Base-by-base conservation (phyloP, 2,329 filamentous ascomycete species). In the Penicillium olsonii region DNA sequence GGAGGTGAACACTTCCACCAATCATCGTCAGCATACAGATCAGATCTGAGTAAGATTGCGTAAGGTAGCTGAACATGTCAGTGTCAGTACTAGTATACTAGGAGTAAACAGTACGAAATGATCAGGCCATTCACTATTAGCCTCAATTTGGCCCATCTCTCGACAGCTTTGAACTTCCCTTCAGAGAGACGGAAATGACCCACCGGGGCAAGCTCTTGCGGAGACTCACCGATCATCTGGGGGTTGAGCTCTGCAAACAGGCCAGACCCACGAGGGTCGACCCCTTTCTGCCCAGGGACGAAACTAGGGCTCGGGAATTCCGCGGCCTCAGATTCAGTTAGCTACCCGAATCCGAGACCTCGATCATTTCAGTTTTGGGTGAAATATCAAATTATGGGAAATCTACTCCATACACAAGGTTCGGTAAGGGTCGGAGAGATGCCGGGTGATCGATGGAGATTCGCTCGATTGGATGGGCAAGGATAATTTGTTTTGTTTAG, bases 31-130 rank as follows among this genome's bases (percentile, higher is more conserved):
- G 19, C 2, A 7, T 11, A 14, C 41, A 11, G 17, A 6, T 29
- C 42, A 37, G 22, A 35, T 45, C 42, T 45, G 47, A 49, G 47
- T 49, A 37, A 45, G 47, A 49, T 49, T 49, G 20, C 22, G 24
- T 12, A 39, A 14, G 22, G 22, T 24, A 24, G 22, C 22, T 24
- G 4, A 8, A 8, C 8, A 5, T 24, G 22, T 24, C 22, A 26
- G 9, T 29, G 26, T 12, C 4, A 29, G 10, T 10, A 29, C 26
- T 29, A 29, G n/a, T n/a, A n/a, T n/a, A n/a, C n/a, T n/a, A n/a
- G n/a, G n/a, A n/a, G n/a, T n/a, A n/a, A n/a, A n/a, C n/a, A n/a
- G 7, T 29, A 8, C 26, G 12, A 15, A 14, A n/a, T 31, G 29
- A 31, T 31, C 29, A 31, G 29, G 29, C 29, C 29, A 31, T 31